Conservation (phyloP, 2,329 filamentous ascomycete species). For the Pseudocercospora fuligena region DNA sequence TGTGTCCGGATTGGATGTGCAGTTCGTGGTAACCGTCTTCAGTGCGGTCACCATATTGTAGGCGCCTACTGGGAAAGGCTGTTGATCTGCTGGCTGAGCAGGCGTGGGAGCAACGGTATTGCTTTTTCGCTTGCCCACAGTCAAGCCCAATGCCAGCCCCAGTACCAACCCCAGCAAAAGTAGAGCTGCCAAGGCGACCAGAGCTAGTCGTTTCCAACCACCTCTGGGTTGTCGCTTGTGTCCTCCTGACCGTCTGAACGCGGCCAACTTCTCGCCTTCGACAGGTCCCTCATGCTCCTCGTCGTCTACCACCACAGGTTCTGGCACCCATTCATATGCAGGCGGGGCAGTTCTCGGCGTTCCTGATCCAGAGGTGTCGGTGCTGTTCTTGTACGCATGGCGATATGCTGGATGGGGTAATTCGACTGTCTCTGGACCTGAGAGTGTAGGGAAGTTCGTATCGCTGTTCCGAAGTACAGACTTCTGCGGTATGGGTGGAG, state of each 20-base stretch:
- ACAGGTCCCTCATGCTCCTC: slow-evolving; percentile 28
- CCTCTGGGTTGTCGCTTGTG: slow-evolving; percentile 35
- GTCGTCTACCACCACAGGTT: slow-evolving; percentile 21
- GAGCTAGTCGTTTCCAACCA: slow-evolving; percentile 46
- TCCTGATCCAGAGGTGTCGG: slow-evolving; percentile 15
- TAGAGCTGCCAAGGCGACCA: slow-evolving; percentile 45
- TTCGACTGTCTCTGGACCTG: background rate
- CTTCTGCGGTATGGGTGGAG: slow-evolving; percentile 31
- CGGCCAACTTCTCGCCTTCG: slow-evolving; percentile 38
- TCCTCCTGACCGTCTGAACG: slow-evolving; percentile 29
- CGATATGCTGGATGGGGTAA: slow-evolving; percentile 1
- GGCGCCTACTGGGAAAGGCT: slow-evolving; percentile 64
- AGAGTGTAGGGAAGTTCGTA: slow-evolving; percentile 8
- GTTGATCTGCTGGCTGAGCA: slow-evolving; percentile 14
- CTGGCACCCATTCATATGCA: slow-evolving; percentile 34
- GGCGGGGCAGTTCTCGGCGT: slow-evolving; percentile 31
- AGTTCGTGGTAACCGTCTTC: slow-evolving; percentile 57
- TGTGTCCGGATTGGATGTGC: slow-evolving; percentile 62
- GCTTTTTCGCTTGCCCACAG: slow-evolving; percentile 30
- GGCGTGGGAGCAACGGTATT: slow-evolving; percentile 1
- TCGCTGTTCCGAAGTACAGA: slow-evolving; percentile 25
- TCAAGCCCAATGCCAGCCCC: slow-evolving; percentile 46
- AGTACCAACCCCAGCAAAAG: slow-evolving; percentile 44
- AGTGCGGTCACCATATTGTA: slow-evolving; percentile 66
- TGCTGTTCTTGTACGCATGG: slow-evolving; percentile 18